Evolutionary conservation across 2,329 filamentous ascomycete species (phyloP), one percentile per base, ranked within the genome.

Genomic region (Thielaviopsis punctulata): DNA sequence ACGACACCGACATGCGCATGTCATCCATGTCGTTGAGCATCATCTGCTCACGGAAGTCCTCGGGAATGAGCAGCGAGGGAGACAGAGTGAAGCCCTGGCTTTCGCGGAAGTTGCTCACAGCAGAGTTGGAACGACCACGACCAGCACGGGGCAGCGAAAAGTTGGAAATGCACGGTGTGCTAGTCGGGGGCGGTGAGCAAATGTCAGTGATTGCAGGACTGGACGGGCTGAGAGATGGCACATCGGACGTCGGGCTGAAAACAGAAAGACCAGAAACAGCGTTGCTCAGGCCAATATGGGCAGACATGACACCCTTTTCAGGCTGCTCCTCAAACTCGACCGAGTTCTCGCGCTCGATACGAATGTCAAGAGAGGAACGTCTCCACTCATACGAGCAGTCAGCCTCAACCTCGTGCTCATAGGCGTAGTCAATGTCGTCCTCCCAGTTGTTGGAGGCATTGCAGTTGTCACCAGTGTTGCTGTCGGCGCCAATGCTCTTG

Each of bases 351-450:
- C 51, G 49, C 23, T 56, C 44, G 58, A 59, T 7, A 19, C 59
- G 55, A 15, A 58, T 60, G 47, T 79, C 76, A 50, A 74, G 58
- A 0, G 77, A 80, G 2, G 71, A 66, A 15, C 74, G 72, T 54
- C 79, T 76, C 79, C 79, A 82, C 45, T 79, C 73, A 58, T 80
- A 82, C 56, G 82, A 73, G 60, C 77, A 82, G 62, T 82, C 70
- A 7, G 78, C 79, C 61, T 83, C 80, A 12, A 73, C 77, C 57
- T 79, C 79, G 58, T 84, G 76, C 57, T 82, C 79, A 59, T 84
- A 84, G 60, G 77, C 82, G 62, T 82, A 84, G 60, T 84, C 80
- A 56, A 84, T 82, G 56, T 78, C 78, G 50, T 81, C 78, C 59
- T 84, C 80, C 80, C 80, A 84, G 58, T 68, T 79, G 22, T 24